Base-by-base conservation (phyloP, 2,329 filamentous ascomycete species). In the Neopestalotiopsis clavispora region DNA sequence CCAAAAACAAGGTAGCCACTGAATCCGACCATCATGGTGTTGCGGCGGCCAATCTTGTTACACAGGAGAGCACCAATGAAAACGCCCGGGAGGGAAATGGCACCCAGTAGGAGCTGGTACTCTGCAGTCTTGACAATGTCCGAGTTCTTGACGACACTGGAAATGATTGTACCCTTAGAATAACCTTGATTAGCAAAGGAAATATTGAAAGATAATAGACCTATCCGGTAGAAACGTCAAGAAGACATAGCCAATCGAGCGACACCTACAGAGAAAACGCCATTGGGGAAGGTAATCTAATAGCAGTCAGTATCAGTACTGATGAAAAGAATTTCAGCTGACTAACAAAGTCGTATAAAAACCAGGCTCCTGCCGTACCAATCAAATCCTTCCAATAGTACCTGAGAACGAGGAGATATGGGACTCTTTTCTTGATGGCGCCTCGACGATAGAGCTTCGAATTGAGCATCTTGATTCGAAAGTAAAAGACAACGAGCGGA, bases 321-420 rank as follows among this genome's bases (percentile, higher is more conserved):
- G 72, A 70, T 10, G 17, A 75, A 69, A 1, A 75, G 49, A 65
- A 75, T 72, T 65, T 72, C 73, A 4, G 72, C 71, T 45, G 69
- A 66, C 64, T 56, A 2, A 76, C 75, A 52, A 73, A 74, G 68
- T 75, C 76, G 71, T 78, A 79, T 42, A 88, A 80, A 74, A 88
- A 88, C 85, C 86, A 89, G 64, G 87, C 86, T 10, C 85, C 82
- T 67, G 82, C 86, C 10, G 86, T 87, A 10, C 87, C 85, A 40
- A 85, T 77, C 12, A 89, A 76, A 2, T 82, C 78, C 72, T 82
- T 85, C 86, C 87, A 89, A 77, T 89, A 89, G 74, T 84, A 88
- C 23, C 79, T 80, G 10, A 86, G 49, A 5, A 87, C 81, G 0
- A 89, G 79, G 1, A 75, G 72, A 70, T 89, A 86, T 0, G 87